A percentile compares a stretch with the other conserved stretches of the same genome.
Evolutionary conservation across 495 filamentous ascomycete species (phyloP).

Genomic region (Sphaerosporella brunnea): DNA sequence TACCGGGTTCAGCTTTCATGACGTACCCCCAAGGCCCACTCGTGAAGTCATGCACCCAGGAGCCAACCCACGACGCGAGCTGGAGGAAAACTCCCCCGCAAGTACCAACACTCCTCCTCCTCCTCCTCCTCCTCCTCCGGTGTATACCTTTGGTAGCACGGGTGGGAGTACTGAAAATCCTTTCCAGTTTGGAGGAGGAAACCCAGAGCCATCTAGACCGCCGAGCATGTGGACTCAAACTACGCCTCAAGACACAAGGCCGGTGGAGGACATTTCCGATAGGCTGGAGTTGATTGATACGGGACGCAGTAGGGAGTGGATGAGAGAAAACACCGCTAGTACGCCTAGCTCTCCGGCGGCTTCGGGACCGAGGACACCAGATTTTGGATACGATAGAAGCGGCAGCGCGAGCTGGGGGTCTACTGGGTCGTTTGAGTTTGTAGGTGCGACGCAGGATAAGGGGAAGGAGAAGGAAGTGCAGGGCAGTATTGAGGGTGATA

Average conservation of each 20-base stretch:
- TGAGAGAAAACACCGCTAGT: background rate
- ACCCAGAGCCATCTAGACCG: constrained; percentile 8
- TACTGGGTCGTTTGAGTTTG: constrained; percentile 2
- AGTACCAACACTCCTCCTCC: constrained; percentile 2
- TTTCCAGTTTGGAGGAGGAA: constrained; percentile 7
- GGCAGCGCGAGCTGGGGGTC: constrained; percentile 1
- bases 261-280: constrained; percentile 5
- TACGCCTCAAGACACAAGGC: too few species aligned
- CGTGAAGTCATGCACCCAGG: constrained; percentile 24
- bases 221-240: background rate
- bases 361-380: background rate
- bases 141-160: constrained; percentile 7
- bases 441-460: constrained; percentile 20
- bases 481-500: background rate
- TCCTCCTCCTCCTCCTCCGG: too few species aligned
- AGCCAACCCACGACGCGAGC: constrained; percentile 27
- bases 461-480: constrained; percentile 28
- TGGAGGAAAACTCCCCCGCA: constrained; percentile 26
- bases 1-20: constrained; percentile 3
- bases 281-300: constrained; percentile 3
- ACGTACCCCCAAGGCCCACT: background rate
- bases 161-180: constrained; percentile 4
- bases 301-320: background rate
- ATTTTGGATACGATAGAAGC: background rate
- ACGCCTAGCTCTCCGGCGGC: background rate